Evolutionary conservation across 805 yeast species (phyloP).

Genomic region (Kluyveromyces dobzhanskii): DNA sequence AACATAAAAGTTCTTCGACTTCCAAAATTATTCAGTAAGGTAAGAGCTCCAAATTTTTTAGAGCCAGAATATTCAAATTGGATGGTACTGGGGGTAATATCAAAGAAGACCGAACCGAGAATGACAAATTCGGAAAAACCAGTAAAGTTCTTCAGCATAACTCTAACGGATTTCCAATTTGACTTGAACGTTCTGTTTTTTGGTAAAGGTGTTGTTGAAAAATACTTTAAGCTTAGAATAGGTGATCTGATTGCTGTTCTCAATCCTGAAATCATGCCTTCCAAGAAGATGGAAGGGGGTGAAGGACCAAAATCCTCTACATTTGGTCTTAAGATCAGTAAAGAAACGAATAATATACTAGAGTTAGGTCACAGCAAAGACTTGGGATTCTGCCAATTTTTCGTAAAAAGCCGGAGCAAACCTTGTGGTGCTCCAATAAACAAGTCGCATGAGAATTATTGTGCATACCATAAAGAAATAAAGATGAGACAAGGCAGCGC

Average conservation of each 20-base stretch:
- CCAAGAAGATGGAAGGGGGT: slow-evolving; percentile 22
- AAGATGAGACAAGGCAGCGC: slow-evolving; percentile 43
- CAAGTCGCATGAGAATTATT: slow-evolving; percentile 41
- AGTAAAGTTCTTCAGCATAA: slow-evolving; percentile 52
- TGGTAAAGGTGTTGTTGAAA: slow-evolving; percentile 52
- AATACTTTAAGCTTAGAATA: slow-evolving; percentile 61
- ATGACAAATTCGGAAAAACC: slow-evolving; percentile 33
- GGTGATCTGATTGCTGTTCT: slow-evolving; percentile 71
- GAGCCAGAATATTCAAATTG: slow-evolving; percentile 71
- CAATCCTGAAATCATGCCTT: slow-evolving; percentile 57
- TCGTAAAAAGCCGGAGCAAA: slow-evolving; percentile 38
- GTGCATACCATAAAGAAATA: slow-evolving; percentile 65
- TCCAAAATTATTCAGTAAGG: slow-evolving; percentile 52
- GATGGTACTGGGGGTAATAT: slow-evolving; percentile 67
- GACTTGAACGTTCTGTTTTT: slow-evolving; percentile 55
- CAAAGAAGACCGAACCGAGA: slow-evolving; percentile 46
- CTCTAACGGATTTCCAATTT: slow-evolving; percentile 59
- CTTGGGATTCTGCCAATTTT: slow-evolving; percentile 57
- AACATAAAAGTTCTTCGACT: slow-evolving; percentile 50
- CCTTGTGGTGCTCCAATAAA: slow-evolving; percentile 59
- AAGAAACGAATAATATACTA: slow-evolving; percentile 43
- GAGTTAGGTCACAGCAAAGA: slow-evolving; percentile 69
- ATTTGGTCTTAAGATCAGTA: slow-evolving; percentile 50
- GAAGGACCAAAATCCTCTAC: slow-evolving; percentile 21
- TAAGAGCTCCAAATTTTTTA: slow-evolving; percentile 56